Base-by-base conservation (phyloP, 169 alveolate species). In the Eimeria nieschulzi region DNA sequence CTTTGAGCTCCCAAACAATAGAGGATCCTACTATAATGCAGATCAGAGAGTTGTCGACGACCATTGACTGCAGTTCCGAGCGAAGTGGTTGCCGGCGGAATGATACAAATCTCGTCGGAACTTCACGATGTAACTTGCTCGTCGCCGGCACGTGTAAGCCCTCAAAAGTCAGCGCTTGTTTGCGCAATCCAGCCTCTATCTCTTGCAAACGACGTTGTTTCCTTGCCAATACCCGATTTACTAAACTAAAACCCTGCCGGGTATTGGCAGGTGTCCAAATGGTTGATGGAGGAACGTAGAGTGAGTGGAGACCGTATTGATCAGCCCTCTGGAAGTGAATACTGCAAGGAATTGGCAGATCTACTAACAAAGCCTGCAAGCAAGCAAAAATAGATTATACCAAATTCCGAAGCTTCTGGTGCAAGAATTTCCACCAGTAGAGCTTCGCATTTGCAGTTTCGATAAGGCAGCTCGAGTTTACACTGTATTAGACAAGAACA, bases 1-100 rank as follows among this genome's bases (percentile, higher is more conserved):
- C 87, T 86, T 95, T 90, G 19, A 80, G 84, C 25, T 80, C 87
- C 94, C 94, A 91, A n/a, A 83, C 87, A 55, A 91, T 83, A 21
- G 91, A 55, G 19, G 91, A 64, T 12, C 94, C 94, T 33, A 61
- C 73, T 1, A 53, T 33, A 73, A 91, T 39, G 54, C 94, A 91
- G 72, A 33, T 79, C 23, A 91, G 88, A 13, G 94, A 71, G 63
- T 83, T 61, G 84, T 71, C 75, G 83, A 90, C 93, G 19, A 63
- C 19, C 79, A 82, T 63, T 13, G 90, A 82, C 78, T 82, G 90
- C 13, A 82, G 78, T 53, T 15, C 51, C 23, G 56, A 26, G 23
- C 33, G 19, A 9, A 68, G 63, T 21, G 79, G 53, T 76, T 82
- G 75, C 33, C 46, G 46, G 46, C 46, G 46, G 46, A 33, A 33